Evolutionary conservation across 139 green algal species (phyloP).

Genomic region (Yamagishiella unicocca): DNA sequence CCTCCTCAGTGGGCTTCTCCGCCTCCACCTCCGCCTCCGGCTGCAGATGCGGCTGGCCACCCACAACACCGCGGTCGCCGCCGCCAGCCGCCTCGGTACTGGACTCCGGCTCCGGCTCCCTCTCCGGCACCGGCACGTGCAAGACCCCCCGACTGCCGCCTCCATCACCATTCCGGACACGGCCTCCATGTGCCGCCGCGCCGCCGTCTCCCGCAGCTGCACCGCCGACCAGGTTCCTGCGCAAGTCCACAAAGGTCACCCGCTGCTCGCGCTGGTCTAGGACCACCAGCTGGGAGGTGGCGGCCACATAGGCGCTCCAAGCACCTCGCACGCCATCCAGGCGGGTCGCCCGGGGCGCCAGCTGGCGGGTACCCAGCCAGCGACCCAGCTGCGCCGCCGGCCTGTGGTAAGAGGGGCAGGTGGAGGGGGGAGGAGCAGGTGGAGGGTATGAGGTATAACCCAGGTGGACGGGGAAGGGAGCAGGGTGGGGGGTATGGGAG

Average conservation of each 20-base stretch:
- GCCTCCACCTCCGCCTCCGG: background rate
- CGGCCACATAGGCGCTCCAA: slow-evolving; percentile 5
- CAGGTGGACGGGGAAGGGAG: no score
- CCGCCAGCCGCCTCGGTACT: background rate
- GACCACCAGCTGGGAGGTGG: background rate
- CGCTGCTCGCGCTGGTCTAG: slow-evolving; percentile 1
- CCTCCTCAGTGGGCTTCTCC: background rate
- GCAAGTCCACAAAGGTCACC: background rate
- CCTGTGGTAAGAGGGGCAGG: background rate
- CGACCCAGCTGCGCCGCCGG: background rate
- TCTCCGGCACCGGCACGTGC: background rate
- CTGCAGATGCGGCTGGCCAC: background rate
- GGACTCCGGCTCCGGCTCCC: background rate
- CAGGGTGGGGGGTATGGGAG: no score
- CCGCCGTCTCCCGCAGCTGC: background rate
- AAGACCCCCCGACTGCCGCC: background rate
- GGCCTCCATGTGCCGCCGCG: background rate
- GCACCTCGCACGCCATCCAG: background rate
- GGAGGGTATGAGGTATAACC: no score
- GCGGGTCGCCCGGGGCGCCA: background rate
- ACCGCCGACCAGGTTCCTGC: background rate
- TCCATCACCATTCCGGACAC: no score
- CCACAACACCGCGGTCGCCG: background rate
- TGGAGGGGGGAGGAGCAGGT: no score
- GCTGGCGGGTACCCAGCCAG: slow-evolving; percentile 14